phyloP scores from a whole-genome alignment of 1,284 basidiomycete genomes.

The Polyporus tsugae region DNA sequence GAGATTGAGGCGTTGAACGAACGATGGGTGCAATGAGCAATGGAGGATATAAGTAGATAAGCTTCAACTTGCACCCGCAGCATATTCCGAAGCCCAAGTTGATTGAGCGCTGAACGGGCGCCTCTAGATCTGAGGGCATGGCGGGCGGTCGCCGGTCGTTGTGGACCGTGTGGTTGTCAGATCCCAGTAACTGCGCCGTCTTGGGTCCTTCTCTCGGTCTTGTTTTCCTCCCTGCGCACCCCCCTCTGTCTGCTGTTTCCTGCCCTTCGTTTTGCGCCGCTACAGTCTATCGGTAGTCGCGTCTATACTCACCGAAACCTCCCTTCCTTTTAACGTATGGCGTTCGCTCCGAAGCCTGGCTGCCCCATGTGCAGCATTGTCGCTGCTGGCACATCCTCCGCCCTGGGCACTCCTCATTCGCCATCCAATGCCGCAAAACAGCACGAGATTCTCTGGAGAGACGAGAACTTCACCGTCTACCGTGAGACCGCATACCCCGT shows the following conservation, averaged over 20 bases:
- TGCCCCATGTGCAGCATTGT: conserved; percentile 82
- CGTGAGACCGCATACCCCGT: conserved; percentile 72
- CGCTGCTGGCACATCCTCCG: conserved; percentile 54
- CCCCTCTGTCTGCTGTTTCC: neutral
- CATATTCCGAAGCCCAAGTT: too few relatives aligned
- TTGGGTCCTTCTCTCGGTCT: neutral
- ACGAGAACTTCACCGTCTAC: conserved; percentile 79
- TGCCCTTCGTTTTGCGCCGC: neutral
- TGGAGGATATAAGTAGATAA: too few relatives aligned
- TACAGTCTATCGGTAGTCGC: neutral
- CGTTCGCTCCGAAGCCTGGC: conserved; percentile 67
- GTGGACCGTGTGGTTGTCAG: neutral
- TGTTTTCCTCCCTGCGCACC: conserved; percentile 7
- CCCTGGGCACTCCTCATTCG: conserved; percentile 50
- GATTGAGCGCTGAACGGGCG: neutral
- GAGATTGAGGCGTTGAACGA: neutral
- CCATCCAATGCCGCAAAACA: conserved; percentile 54
- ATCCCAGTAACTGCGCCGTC: conserved; percentile 1
- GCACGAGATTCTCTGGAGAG: conserved; percentile 73
- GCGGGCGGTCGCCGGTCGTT: neutral
- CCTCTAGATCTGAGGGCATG: neutral
- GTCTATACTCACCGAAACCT: conserved; percentile 3
- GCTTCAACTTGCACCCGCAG: too few relatives aligned
- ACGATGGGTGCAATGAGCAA: neutral
- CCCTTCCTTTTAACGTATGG: conserved; percentile 44